These are phyloP conservation scores for Parietichytrium sp. DNA, from an alignment of 108 stramenopile species.

Conservation along the genomic window DNA sequence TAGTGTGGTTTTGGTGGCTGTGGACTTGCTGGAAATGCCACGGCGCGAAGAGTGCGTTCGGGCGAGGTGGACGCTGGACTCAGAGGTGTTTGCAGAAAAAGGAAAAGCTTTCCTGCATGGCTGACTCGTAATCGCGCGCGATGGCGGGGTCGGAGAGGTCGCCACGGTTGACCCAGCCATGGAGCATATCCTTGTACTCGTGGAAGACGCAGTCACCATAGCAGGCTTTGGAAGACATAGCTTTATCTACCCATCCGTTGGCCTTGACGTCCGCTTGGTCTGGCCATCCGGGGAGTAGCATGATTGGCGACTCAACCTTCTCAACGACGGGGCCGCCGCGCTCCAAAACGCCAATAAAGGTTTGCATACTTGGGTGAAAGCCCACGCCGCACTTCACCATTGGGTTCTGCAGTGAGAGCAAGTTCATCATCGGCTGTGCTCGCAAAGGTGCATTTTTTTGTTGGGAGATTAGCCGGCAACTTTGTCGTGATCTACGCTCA, in stretches of 20 bases:
- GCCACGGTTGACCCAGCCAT: conserved; percentile 31
- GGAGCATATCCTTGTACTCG: background rate
- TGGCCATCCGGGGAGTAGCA: background rate
- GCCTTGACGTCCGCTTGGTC: background rate
- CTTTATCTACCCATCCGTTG: background rate
- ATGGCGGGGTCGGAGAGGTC: background rate
- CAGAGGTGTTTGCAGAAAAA: no score
- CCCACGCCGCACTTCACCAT: background rate
- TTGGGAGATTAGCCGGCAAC: no score
- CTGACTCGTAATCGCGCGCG: background rate
- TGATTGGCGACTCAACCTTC: background rate
- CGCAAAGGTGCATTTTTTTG: no score
- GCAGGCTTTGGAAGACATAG: background rate
- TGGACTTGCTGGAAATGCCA: no score
- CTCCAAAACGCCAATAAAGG: background rate
- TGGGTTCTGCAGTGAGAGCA: background rate
- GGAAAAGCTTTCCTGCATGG: no score
- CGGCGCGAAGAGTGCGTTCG: no score
- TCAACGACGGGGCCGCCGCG: background rate
- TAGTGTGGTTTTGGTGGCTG: no score
- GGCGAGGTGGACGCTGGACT: no score
- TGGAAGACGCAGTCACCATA: background rate
- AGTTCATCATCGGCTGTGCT: background rate
- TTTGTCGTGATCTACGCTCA: no score
- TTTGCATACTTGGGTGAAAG: background rate